phyloP scores from a whole-genome alignment of 2,329 filamentous ascomycete genomes.

The Pseudopyrenochaeta lycopersici region DNA sequence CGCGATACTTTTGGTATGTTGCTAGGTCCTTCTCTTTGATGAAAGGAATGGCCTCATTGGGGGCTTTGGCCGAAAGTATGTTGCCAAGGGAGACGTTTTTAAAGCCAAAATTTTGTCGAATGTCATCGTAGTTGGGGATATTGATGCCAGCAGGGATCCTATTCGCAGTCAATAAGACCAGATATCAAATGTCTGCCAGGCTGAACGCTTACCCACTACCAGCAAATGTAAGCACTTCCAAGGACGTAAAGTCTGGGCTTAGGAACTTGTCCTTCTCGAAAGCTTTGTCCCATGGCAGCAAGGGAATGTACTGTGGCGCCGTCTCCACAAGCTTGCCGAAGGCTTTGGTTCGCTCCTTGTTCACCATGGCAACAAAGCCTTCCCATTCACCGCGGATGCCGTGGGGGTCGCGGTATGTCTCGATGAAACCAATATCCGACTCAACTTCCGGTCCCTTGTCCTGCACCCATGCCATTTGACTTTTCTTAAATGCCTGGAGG shows the following conservation, averaged over 20 bases:
- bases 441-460: constrained; percentile 63
- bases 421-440: constrained; percentile 63
- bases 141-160: constrained; percentile 68
- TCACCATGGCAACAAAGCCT: constrained; percentile 71
- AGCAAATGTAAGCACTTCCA: constrained; percentile 88
- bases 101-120: constrained; percentile 84
- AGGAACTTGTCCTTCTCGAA: constrained; percentile 98
- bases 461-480: constrained; percentile 62
- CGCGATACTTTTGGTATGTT: constrained; percentile 82
- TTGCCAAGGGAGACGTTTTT: constrained; percentile 96
- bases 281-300: constrained; percentile 84
- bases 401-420: constrained; percentile 64
- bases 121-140: constrained; percentile 67
- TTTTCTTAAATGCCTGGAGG: constrained; percentile 60
- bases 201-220: constrained; percentile 57
- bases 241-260: constrained; percentile 92
- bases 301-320: constrained; percentile 83
- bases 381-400: constrained; percentile 64
- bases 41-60: constrained; percentile 92
- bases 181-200: neutral
- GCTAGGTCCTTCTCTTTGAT: constrained; percentile 80
- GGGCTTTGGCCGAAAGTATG: constrained; percentile 87
- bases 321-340: constrained; percentile 86
- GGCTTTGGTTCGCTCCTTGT: constrained; percentile 86
- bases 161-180: constrained; percentile 6